Evolutionary conservation across 768 basidiomycete genomes (phyloP), one percentile per base, ranked within the genome.

Genomic region (Serendipita vermifera): DNA sequence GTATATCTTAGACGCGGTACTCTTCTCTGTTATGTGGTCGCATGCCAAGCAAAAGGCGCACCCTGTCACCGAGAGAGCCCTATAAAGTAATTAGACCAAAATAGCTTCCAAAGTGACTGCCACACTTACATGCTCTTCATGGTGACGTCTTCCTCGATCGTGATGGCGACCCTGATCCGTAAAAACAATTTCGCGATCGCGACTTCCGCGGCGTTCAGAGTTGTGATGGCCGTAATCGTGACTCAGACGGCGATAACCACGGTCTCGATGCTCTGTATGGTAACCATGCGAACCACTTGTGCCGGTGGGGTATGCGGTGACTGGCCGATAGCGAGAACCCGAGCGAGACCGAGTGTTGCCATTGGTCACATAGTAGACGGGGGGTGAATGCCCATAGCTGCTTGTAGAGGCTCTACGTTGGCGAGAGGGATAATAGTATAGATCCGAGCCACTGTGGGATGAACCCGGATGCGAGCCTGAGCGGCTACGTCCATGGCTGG

Each of bases 381-480:
- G 9, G n/a, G 29, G 15, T 15, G 22, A 31, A 5, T 31, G 22
- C 9, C 46, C 46, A 7, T 15, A 20, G n/a, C 46, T n/a, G 27
- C 46, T 51, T 15, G 32, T 31, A 20, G 46, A 51, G 15, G 46
- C 46, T 22, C 46, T n/a, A n/a, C n/a, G 46, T 7, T 31, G 20
- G 46, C 46, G 9, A n/a, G 15, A 27, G 46, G 46, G 17, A 9
- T 22, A 20, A 31, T 51, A 51, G 27, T 51, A 51, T n/a, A n/a
- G 9, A 1, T 22, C 5, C 24, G 26, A 31, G n/a, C 22, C 9
- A 26, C 15, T 15, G 32, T 51, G 41, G 11, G 15, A 26, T 13
- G 41, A 51, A 31, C 46, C 32, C 46, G 46, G 32, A n/a, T 51
- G 46, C 26, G 46, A 51, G 1, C 46, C 46, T 31, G 46, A 51